These are phyloP conservation scores for Dactylonectria estremocensis DNA, from an alignment of 2,329 filamentous ascomycete genomes.

Conservation along the genomic window DNA sequence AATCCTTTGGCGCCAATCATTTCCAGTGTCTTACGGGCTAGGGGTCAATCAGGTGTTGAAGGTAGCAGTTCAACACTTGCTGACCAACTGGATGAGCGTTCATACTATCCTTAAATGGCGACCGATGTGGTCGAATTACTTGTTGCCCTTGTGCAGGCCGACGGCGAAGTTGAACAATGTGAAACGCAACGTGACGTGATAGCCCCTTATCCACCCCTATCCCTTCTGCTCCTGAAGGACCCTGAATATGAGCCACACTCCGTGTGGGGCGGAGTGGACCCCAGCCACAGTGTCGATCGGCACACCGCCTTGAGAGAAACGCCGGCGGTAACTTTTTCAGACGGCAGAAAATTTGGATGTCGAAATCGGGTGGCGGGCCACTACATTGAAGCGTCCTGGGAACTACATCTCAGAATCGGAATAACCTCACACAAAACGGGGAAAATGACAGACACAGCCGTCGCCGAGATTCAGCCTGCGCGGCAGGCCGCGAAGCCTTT, in stretches of 20 bases:
- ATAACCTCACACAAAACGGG: constrained; percentile 24
- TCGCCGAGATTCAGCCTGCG: constrained; percentile 52
- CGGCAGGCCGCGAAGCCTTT: constrained; percentile 58
- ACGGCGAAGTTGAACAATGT: constrained; percentile 13
- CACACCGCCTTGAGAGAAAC: constrained; percentile 40
- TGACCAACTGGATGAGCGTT: constrained; percentile 6
- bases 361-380: constrained; percentile 31
- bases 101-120: constrained; percentile 7
- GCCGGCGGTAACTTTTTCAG: constrained; percentile 45
- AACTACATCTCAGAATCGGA: constrained; percentile 30
- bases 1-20: constrained; percentile 21
- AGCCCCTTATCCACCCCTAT: constrained; percentile 43
- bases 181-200: constrained; percentile 35
- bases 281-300: constrained; percentile 35
- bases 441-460: constrained; percentile 61
- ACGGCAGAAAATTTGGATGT: constrained; percentile 48
- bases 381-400: constrained; percentile 14
- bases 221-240: constrained; percentile 39
- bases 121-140: constrained; percentile 1
- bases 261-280: constrained; percentile 7
- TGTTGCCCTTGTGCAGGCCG: not conserved
- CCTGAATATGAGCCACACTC: constrained; percentile 44
- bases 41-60: not conserved
- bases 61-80: constrained; percentile 19
- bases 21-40: not conserved